A percentile compares a stretch with the other conserved stretches of the same genome.
Conservation (phyloP, 2,329 filamentous ascomycete genomes). For the Drechslera avenae region DNA sequence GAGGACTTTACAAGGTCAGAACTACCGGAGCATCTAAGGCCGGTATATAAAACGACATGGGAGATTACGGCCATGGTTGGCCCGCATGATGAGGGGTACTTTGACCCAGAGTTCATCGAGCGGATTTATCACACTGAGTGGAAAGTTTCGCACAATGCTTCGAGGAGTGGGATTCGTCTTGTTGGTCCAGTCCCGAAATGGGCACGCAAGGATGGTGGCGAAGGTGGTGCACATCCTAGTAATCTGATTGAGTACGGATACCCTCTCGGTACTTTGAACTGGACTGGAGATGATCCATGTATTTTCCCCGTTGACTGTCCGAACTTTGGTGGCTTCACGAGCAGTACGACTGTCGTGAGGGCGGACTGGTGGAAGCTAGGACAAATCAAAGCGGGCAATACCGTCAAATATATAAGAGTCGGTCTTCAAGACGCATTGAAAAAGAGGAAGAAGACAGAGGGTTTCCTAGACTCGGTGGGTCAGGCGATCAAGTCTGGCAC, state of each 20-base stretch:
- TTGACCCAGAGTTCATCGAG: constrained; percentile 58
- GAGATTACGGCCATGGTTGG: constrained; percentile 61
- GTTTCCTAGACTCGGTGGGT: constrained; percentile 53
- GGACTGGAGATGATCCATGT: constrained; percentile 65
- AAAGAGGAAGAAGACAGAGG: constrained; percentile 51
- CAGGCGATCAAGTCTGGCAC: constrained; percentile 40
- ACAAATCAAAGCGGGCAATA: constrained; percentile 65
- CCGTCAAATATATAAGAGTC: constrained; percentile 56
- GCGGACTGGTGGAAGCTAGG: constrained; percentile 67
- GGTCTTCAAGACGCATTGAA: constrained; percentile 59
- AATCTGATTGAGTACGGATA: constrained; percentile 62
- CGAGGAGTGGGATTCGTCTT: constrained; percentile 64
- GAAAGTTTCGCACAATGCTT: constrained; percentile 66
- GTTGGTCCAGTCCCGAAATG: constrained; percentile 64
- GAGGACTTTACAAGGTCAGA: constrained; percentile 35
- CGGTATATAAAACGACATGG: constrained; percentile 58
- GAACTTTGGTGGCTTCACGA: constrained; percentile 66
- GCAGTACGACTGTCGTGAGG: constrained; percentile 60
- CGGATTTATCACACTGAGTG: constrained; percentile 64
- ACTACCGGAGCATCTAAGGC: constrained; percentile 55
- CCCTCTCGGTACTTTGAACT: constrained; percentile 63
- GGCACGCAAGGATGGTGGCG: constrained; percentile 64
- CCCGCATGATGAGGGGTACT: constrained; percentile 61
- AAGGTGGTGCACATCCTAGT: constrained; percentile 66
- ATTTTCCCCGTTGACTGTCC: constrained; percentile 65